Evolutionary conservation across 2,329 filamentous ascomycete species (phyloP), one percentile per base, ranked within the genome.

Genomic region (Colletotrichum sublineola): DNA sequence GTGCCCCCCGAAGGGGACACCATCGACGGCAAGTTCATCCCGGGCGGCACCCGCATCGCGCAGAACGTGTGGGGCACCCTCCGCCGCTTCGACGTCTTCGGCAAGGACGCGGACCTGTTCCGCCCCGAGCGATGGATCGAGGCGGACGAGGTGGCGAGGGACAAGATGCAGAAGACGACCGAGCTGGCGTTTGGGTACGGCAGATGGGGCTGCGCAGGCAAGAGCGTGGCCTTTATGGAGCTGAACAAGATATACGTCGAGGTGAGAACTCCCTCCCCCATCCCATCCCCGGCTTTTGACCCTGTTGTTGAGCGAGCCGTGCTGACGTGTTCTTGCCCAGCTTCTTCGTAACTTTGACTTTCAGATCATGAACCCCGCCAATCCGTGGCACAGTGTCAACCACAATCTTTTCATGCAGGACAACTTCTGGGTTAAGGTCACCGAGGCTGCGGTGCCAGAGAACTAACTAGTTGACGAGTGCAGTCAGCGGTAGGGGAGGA

Each of bases 111-210:
- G 1, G 77, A 81, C 38, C 68, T 82, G 0, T 88, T 84, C 75
- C 79, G 82, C 20, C 87, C 87, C 0, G 86, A 86, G 57, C 80
- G 87, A 46, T 88, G 86, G 85, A 73, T 88, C 18, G 79, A 85
- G 69, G 80, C 77, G 18, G 75, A 77, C 5, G 77, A 78, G 3
- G 78, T 42, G 9, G 18, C 50, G 5, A 57, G 38, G 29, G 71
- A 73, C 7, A 53, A 57, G 77, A 79, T 76, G 76, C 74, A 42
- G 29, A 65, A 55, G 74, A 79, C 6, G 57, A 79, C 52, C 18
- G 83, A 84, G 42, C 70, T 82, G 11, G 76, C 82, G 5, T 85
- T 84, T 73, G 81, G 82, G 1, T 76, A 78, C 31, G 83, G 83
- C 0, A 76, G 76, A 31, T 82, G 78, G 68, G 74, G 71, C 38